Conservation (phyloP, 179 eudicot species). For the Pouteria campechiana region DNA sequence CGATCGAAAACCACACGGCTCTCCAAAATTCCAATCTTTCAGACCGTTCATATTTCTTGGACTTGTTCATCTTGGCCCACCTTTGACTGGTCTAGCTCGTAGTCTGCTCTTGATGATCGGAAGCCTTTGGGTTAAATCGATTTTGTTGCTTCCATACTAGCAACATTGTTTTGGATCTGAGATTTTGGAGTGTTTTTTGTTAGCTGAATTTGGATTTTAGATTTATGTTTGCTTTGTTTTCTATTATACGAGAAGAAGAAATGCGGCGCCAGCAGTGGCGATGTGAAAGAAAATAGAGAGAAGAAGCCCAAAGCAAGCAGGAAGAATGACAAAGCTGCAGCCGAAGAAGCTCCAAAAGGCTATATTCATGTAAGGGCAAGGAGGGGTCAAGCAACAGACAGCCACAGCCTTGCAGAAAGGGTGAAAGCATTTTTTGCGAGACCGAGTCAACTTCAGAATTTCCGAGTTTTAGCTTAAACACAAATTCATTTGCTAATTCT, state of each 20-base stretch:
- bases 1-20: neutral
- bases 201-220: neutral
- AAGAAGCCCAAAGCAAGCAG: constrained; percentile 5
- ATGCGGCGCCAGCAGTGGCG: constrained; percentile 4
- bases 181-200: neutral
- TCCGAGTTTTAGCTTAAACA: neutral
- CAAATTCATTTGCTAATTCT: neutral
- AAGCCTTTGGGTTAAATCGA: neutral
- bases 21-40: neutral
- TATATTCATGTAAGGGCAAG: constrained; percentile 86
- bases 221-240: neutral
- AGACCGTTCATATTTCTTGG: neutral
- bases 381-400: constrained; percentile 79
- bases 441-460: neutral
- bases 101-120: too few relatives aligned
- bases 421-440: constrained; percentile 11
- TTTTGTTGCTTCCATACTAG: neutral
- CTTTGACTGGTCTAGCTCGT: too few relatives aligned
- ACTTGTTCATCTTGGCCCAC: too few relatives aligned
- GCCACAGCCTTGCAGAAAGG: constrained; percentile 82
- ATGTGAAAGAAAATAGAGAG: neutral
- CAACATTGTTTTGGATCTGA: too few relatives aligned
- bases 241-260: constrained; percentile 26
- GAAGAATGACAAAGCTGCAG: constrained; percentile 7
- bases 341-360: constrained; percentile 35